Base-by-base conservation (phyloP, 1,139 yeast species). In the Saccharomyces uvarum region DNA sequence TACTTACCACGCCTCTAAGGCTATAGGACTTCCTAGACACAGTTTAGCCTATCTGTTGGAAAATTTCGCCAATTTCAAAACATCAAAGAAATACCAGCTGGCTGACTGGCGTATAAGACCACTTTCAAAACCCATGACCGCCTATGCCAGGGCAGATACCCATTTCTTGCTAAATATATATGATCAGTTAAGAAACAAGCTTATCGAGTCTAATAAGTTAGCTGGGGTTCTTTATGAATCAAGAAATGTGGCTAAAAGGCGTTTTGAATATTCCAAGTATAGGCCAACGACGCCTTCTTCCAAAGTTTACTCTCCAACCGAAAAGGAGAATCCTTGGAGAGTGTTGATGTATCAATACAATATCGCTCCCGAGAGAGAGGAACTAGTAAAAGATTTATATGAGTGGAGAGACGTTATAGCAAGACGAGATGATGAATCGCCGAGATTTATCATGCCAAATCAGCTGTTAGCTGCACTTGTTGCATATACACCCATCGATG, bases 61-160 rank as follows among this genome's bases (percentile, higher is more conserved):
- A 64, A 79, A 79, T 21, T 89, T 79, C 70, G 96, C 95, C 7
- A 78, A 81, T 52, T 93, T 93, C 71, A 84, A 83, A 61, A 91
- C 99, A 0, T 88, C 97, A 7, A 95, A 95, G 66, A 88, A 91
- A 70, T 95, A 91, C 70, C 99, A 95, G 71, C 74, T 93, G 59
- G 96, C 98, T 0, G 99, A 93, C 70, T 93, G 99, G 99, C 81
- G 99, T 70, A 74, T 86, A 4, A 78, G 99, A 62, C 99, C 99
- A 0, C 73, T 93, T 53, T 80, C 89, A 2, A 70, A 75, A 13
- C 84, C 89, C 44, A 86, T 93, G 95, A 70, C 77, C 59, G 81
- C 87, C 21, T 93, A 93, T 70, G 99, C 99, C 0, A 79, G 96
- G 61, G 88, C 97, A 0, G 99, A 93, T 71, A 93, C 99, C 0